Conservation (phyloP, 225 moss, liverwort and hornwort species). For the Asterella californica region DNA sequence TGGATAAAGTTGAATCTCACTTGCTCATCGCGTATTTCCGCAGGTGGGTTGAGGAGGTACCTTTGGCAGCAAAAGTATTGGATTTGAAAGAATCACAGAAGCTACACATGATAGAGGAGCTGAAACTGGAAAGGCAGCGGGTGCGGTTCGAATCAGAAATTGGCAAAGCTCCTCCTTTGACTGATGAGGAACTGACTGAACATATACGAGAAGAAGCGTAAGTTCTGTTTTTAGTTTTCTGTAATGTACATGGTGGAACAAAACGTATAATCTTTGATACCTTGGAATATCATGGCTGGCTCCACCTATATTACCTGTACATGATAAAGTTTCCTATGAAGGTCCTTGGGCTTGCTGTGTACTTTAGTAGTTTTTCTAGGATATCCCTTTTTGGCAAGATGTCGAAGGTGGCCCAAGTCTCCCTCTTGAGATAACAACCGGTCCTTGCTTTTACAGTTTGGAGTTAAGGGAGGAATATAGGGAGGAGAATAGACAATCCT, state of each 20-base stretch:
- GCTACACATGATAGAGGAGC: constrained; percentile 57
- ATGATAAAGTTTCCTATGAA: not conserved
- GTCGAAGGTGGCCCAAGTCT: not conserved
- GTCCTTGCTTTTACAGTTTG: constrained; percentile 41
- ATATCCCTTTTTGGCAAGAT: not conserved
- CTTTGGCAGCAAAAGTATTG: constrained; percentile 67
- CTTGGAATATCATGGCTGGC: not conserved
- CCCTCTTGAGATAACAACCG: not conserved
- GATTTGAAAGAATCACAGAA: constrained; percentile 83
- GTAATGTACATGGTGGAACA: too few relatives aligned
- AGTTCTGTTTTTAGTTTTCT: constrained; percentile 34
- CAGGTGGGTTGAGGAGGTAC: constrained; percentile 85
- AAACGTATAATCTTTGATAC: too few relatives aligned
- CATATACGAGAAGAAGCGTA: constrained; percentile 84
- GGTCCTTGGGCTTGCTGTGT: not conserved
- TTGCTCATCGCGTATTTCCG: not conserved
- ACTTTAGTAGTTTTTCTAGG: not conserved
- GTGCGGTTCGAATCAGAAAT: constrained; percentile 87
- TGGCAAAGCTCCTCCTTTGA: constrained; percentile 84
- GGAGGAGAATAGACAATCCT: constrained; percentile 73
- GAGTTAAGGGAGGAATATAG: constrained; percentile 61
- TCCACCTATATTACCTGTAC: not conserved
- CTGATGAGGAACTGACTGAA: constrained; percentile 74
- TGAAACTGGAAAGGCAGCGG: constrained; percentile 81
- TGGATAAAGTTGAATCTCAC: not conserved